A percentile compares a stretch with the other conserved stretches of the same genome.
These are phyloP conservation scores for Eimeria necatrix DNA, from an alignment of 169 alveolate genomes.

Conservation along the genomic window DNA sequence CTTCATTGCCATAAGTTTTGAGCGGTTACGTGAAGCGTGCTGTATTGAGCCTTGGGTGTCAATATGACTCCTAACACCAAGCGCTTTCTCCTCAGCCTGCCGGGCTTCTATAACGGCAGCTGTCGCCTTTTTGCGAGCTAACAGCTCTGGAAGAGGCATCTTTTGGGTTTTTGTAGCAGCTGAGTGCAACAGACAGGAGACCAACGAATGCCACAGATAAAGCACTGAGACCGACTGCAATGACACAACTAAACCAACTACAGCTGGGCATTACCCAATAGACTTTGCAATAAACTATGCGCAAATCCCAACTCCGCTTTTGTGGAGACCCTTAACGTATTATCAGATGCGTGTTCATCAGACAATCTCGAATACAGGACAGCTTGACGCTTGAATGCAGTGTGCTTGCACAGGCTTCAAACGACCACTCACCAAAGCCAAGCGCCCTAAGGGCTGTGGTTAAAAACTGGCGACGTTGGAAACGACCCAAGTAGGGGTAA, in stretches of 20 bases:
- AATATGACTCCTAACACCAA: constrained; percentile 38
- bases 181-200: not conserved
- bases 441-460: constrained; percentile 24
- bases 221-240: not conserved
- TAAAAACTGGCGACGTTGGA: constrained; percentile 59
- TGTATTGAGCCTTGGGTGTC: constrained; percentile 35
- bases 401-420: no score
- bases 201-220: no score
- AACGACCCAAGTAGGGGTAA: constrained; percentile 35
- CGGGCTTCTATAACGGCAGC: not conserved
- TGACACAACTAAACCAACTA: not conserved
- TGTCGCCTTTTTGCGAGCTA: constrained; percentile 33
- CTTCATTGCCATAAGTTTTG: not conserved
- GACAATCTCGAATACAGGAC: no score
- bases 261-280: no score
- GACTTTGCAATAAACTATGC: no score
- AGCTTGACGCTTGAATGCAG: no score
- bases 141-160: constrained; percentile 50
- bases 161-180: constrained; percentile 54
- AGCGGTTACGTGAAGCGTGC: constrained; percentile 32
- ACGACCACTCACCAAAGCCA: constrained; percentile 15
- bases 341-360: no score
- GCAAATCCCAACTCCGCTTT: no score
- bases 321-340: no score
- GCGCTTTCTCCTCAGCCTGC: constrained; percentile 20